phyloP scores from a whole-genome alignment of 139 green algal species.

The Pseudopediastrum boryanum region DNA sequence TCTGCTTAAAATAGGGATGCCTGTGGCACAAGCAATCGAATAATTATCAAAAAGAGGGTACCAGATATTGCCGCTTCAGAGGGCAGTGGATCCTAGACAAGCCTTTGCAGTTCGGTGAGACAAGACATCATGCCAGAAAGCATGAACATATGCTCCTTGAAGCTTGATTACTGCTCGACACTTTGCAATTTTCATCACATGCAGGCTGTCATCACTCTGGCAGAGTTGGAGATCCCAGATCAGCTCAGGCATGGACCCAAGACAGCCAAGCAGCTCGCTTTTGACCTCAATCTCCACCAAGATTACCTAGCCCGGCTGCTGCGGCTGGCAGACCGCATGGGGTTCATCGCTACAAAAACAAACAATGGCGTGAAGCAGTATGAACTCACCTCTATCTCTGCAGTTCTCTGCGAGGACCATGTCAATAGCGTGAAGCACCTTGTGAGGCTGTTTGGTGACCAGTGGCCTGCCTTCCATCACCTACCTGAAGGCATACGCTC shows the following conservation, averaged over 20 bases:
- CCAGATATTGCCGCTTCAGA: too few species aligned
- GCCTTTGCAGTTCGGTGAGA: too few species aligned
- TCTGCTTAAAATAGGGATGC: neutral
- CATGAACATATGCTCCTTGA: too few species aligned
- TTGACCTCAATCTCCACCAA: conserved; percentile 11
- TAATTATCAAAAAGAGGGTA: too few species aligned
- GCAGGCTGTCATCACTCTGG: conserved; percentile 27
- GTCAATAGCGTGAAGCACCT: conserved; percentile 35
- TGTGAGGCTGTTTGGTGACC: conserved; percentile 34
- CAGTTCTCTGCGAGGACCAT: conserved; percentile 27
- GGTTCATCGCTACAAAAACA: neutral
- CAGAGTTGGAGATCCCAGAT: conserved; percentile 30
- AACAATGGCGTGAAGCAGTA: neutral
- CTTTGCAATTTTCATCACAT: neutral
- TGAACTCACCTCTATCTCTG: conserved; percentile 30
- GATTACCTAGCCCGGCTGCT: conserved; percentile 28
- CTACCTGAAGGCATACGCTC: conserved; percentile 22
- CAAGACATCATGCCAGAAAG: too few species aligned
- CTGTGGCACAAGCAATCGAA: neutral
- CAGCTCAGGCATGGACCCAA: conserved; percentile 17
- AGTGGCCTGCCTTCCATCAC: neutral
- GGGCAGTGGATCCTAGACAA: too few species aligned
- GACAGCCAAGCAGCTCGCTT: conserved; percentile 16
- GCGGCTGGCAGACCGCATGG: conserved; percentile 11
- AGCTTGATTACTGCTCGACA: neutral